phyloP scores from a whole-genome alignment of 225 moss, liverwort and hornwort species.

The Antitrichia curtipendula region DNA sequence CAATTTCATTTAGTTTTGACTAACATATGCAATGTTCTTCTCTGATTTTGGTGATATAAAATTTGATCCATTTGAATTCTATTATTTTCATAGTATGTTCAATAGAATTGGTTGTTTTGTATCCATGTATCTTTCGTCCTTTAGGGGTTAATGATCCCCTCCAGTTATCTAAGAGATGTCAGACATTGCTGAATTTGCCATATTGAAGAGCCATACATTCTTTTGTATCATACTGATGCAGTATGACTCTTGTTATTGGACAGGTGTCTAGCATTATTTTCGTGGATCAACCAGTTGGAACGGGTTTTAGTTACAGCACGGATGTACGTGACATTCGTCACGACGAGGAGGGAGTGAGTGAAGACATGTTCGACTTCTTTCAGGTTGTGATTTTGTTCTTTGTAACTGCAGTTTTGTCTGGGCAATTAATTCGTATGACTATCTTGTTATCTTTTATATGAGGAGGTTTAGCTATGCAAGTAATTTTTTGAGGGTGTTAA shows the following conservation, averaged over 20 bases:
- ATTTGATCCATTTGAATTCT: not conserved
- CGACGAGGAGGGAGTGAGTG: constrained; percentile 45
- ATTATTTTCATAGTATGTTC: not conserved
- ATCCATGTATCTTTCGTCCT: not conserved
- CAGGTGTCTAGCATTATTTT: constrained; percentile 57
- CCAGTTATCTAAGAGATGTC: not conserved
- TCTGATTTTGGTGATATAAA: not conserved
- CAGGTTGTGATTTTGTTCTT: constrained; percentile 11
- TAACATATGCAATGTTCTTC: not conserved
- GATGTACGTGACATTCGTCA: constrained; percentile 51
- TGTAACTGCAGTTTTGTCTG: not conserved
- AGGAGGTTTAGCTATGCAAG: not conserved
- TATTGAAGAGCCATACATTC: not conserved
- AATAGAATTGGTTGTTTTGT: not conserved
- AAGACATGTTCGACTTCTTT: constrained; percentile 64
- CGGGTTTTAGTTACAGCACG: constrained; percentile 53
- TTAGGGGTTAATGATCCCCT: not conserved
- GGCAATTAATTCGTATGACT: not conserved
- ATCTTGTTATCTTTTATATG: not conserved
- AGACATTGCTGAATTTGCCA: not conserved
- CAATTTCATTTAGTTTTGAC: not conserved
- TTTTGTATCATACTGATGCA: not conserved
- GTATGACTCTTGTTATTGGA: not conserved
- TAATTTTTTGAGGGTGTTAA: not conserved
- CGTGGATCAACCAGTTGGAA: constrained; percentile 58